Percentiles rank a stretch among this genome's conserved stretches.
Evolutionary conservation across 257 asterid species (phyloP).

Genomic region (Solanum raphanifolium): DNA sequence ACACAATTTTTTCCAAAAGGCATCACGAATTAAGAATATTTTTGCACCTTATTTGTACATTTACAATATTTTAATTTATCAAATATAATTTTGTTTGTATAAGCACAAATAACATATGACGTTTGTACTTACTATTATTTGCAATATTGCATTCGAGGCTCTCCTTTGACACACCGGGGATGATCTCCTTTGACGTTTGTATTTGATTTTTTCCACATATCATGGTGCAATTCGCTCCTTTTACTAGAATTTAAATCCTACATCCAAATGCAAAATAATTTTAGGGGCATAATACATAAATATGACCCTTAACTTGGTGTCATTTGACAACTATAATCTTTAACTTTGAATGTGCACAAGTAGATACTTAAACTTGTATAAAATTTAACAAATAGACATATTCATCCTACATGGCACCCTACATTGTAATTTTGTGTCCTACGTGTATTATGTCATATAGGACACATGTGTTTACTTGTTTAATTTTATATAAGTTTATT

Average conservation of each 20-base stretch:
- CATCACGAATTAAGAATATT: too few species aligned
- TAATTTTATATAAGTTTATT: too few species aligned
- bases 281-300: too few species aligned
- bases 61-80: too few species aligned
- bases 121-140: background rate
- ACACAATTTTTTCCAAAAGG: too few species aligned
- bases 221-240: background rate
- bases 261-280: background rate
- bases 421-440: background rate
- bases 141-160: background rate
- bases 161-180: background rate
- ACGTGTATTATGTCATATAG: background rate
- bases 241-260: background rate
- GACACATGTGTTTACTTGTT: background rate
- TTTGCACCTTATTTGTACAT: too few species aligned
- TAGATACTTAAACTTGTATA: background rate
- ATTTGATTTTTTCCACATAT: background rate
- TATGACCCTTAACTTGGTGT: fast-evolving
- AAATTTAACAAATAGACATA: too few species aligned
- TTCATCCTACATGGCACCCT: too few species aligned
- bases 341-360: background rate
- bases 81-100: too few species aligned
- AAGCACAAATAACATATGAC: background rate
- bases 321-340: fast-evolving
- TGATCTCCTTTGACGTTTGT: background rate